Base-by-base conservation (phyloP, 1,284 basidiomycete species). In the Polyporus tsugae region DNA sequence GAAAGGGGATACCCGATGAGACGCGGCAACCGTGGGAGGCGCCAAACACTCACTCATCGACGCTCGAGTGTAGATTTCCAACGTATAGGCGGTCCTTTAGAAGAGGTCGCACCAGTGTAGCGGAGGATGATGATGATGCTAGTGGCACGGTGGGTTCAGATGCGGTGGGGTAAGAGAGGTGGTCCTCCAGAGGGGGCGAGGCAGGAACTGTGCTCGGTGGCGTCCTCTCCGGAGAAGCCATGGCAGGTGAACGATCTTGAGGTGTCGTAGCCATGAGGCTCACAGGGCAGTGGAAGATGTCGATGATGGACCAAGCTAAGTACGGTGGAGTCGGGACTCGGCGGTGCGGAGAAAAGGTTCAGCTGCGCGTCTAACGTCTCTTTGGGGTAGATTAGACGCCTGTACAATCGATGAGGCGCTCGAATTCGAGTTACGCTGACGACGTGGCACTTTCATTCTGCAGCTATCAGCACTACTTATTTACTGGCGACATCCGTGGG, bases 31-130 rank as follows among this genome's bases (percentile, higher is more conserved):
- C 6, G 44, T 6, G 25, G 5, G n/a, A 36, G 22, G 39, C 60
- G 25, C 60, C 10, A 0, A 2, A 53, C 17, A 66, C 92, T 77
- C 72, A 97, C 91, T 99, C 96, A 82, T 98, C 95, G 42, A 98
- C 93, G 2, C 90, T 87, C 0, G 93, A 88, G 74, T 95, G 90
- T 38, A 99, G 85, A 78, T 98, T 98, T 52, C 97, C 97, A 60
- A 99, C 86, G 76, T 96, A 99, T 0, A 99, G 86, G 25, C 97
- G 84, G 74, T 94, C 91, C 73, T 86, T 89, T 64, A 81, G 76
- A 9, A 82, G 44, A 52, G 77, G 75, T 35, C 79, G 75, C 7
- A 75, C 66, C 63, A 74, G 76, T 11, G 75, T 59, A 60, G 25
- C 38, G 13, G 72, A 39, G 13, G 74, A 62, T 13, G 73, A 72